phyloP scores from a whole-genome alignment of 2,329 filamentous ascomycete genomes.

The Claviceps arundinis region DNA sequence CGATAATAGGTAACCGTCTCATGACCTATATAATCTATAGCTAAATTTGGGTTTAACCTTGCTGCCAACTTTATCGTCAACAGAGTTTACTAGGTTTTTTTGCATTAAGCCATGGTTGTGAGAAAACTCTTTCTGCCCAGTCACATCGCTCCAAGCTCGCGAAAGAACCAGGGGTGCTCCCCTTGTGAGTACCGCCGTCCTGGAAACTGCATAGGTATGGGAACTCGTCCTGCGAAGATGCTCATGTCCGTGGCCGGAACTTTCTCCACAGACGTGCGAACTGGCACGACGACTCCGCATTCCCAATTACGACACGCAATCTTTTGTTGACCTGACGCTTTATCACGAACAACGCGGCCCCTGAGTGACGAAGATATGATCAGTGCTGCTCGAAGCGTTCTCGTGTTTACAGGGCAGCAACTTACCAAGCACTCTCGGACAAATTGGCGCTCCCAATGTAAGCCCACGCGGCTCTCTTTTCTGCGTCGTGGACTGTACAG shows the following conservation, averaged over 20 bases:
- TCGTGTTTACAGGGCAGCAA: slow-evolving; percentile 6
- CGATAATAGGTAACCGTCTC: too few relatives aligned
- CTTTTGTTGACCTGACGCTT: slow-evolving; percentile 52
- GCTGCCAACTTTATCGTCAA: too few relatives aligned
- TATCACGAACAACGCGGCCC: slow-evolving; percentile 67
- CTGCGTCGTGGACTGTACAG: not conserved
- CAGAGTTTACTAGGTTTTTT: not conserved
- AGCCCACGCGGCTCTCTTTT: slow-evolving; percentile 44
- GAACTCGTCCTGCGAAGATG: slow-evolving; percentile 41
- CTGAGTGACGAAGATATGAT: slow-evolving; percentile 25
- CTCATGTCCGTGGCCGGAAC: slow-evolving; percentile 10
- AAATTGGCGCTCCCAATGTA: slow-evolving; percentile 88
- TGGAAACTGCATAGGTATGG: slow-evolving; percentile 52
- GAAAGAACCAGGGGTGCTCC: slow-evolving; percentile 31
- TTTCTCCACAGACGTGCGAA: slow-evolving; percentile 18
- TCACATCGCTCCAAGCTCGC: slow-evolving; percentile 10
- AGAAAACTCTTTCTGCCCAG: too few relatives aligned
- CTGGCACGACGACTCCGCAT: slow-evolving; percentile 70
- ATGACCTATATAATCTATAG: too few relatives aligned
- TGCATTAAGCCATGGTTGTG: too few relatives aligned
- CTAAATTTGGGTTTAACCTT: too few relatives aligned
- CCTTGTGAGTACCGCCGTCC: slow-evolving; percentile 32
- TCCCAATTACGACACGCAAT: slow-evolving; percentile 90
- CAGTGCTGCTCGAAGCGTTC: not conserved
- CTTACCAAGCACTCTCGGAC: slow-evolving; percentile 84